Evolutionary conservation across 139 green algal species (phyloP), one percentile per base, ranked within the genome.

Genomic region (Chlamydomonas sp.): DNA sequence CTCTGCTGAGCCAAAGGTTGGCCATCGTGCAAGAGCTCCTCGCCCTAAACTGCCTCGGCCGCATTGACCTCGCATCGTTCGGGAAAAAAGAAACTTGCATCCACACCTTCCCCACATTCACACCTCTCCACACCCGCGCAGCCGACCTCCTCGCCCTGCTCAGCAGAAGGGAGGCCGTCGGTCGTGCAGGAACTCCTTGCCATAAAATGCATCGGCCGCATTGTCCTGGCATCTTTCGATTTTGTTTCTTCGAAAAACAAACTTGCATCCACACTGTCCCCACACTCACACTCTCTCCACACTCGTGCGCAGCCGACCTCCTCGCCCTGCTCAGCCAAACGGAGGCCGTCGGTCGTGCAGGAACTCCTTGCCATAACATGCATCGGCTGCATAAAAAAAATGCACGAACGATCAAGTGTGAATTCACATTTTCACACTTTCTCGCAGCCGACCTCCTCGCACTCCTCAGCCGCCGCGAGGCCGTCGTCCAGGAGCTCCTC

Each of bases 81-180:
- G n/a, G n/a, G n/a, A n/a, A n/a, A n/a, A 35, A 70, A 24, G 62
- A 1, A 63, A 76, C 35, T 22, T 30, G 4, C 5, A 67, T 36
- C 71, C 26, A 76, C 71, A 36, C 58, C n/a, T n/a, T n/a, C n/a
- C n/a, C n/a, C n/a, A n/a, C n/a, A n/a, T n/a, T n/a, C n/a, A n/a
- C n/a, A n/a, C n/a, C n/a, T n/a, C n/a, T n/a, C n/a, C n/a, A n/a
- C n/a, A n/a, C n/a, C n/a, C 35, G 28, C 24, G 10, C 77, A 76
- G 79, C 79, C 31, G 71, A 81, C 66, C 58, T 85, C 62, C 64
- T 85, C 35, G 72, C 73, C n/a, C 67, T 80, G 36, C 69, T 82
- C 28, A 58, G 73, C 0, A 67, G 75, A 29, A 69, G 70, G 13
- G 69, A 76, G 59, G 16, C 50, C n/a, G 73, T 85, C n/a, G n/a